Evolutionary conservation across 805 yeast species (phyloP), one percentile per base, ranked within the genome.

Genomic region (Suhomyces vadensis): DNA sequence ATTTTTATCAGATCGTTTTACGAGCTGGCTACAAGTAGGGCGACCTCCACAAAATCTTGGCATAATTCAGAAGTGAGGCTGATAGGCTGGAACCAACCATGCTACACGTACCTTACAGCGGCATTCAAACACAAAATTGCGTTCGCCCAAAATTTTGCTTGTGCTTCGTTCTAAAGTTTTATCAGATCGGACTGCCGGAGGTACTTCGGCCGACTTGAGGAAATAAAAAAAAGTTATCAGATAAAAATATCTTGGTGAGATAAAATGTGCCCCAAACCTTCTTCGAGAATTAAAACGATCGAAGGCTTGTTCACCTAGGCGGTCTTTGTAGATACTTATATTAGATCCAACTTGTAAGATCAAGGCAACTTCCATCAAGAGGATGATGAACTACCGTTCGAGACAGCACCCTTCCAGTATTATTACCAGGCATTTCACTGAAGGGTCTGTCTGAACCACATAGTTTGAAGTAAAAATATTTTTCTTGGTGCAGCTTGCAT

Each of bases 151-250:
- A n/a, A n/a, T n/a, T n/a, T n/a, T n/a, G n/a, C n/a, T n/a, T n/a
- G n/a, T n/a, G n/a, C n/a, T n/a, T n/a, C n/a, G 20, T 16, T 6
- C 33, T n/a, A 29, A n/a, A 17, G 10, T 14, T 14, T 29, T 29
- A 29, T 29, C 33, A 29, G 33, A 29, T 29, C 33, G 33, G 20
- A 29, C 16, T 29, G 11, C 20, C 3, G 20, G 33, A 14, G 33
- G 33, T 19, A 19, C 1, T 26, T n/a, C 16, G 31, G 31, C 16
- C 17, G 6, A 27, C 31, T n/a, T n/a, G n/a, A n/a, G n/a, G n/a
- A n/a, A n/a, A n/a, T n/a, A n/a, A n/a, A n/a, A 27, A 13, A 27
- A 27, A 29, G 33, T 29, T 29, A 29, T 29, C 33, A 29, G 33
- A 29, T 29, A 14, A 29, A 29, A 29, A 29, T 29, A 14, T 29